Conservation (phyloP, 768 basidiomycete genomes). For the Boletellus emodensis region DNA sequence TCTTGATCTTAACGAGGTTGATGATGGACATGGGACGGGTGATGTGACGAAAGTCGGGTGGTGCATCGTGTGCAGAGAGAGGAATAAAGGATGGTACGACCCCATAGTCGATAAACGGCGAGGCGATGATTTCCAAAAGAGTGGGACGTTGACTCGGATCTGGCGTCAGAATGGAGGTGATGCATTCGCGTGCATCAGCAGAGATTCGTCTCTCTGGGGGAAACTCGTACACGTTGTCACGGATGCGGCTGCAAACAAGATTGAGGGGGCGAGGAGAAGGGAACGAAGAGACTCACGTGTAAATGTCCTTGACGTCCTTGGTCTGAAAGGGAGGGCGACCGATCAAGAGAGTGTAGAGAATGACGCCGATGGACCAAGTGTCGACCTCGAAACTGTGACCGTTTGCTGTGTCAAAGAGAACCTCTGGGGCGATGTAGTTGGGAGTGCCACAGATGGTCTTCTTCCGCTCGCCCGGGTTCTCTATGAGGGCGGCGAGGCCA, state of each 20-base stretch:
- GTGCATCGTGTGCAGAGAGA: conserved; percentile 64
- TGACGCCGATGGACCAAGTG: conserved; percentile 96
- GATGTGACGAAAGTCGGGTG: conserved; percentile 75
- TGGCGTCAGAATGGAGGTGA: conserved; percentile 80
- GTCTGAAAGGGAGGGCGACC: conserved; percentile 99
- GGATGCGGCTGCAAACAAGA: conserved; percentile 64
- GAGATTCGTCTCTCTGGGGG: conserved; percentile 75
- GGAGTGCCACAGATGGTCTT: conserved; percentile 99
- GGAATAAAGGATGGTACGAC: conserved; percentile 81
- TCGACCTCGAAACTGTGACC: conserved; percentile 99
- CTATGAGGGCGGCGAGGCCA: conserved; percentile 93
- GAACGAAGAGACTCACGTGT: conserved; percentile 56
- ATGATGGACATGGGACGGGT: conserved; percentile 52
- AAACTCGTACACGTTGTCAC: conserved; percentile 90
- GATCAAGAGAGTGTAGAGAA: conserved; percentile 89
- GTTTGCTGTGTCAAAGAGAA: conserved; percentile 91
- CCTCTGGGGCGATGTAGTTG: conserved; percentile 98
- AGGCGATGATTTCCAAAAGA: conserved; percentile 78
- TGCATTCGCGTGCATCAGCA: conserved; percentile 65
- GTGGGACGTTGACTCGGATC: conserved; percentile 81
- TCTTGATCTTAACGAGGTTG: conserved; percentile 69
- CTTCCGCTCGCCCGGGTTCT: conserved; percentile 94
- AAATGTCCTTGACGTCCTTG: conserved; percentile 95
- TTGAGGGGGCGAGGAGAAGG: conserved; percentile 2
- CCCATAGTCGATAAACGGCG: conserved; percentile 80